A percentile compares a stretch with the other conserved stretches of the same genome.
These are phyloP conservation scores for Capsicum chinense DNA, from an alignment of 257 asterid genomes.

Conservation along the genomic window DNA sequence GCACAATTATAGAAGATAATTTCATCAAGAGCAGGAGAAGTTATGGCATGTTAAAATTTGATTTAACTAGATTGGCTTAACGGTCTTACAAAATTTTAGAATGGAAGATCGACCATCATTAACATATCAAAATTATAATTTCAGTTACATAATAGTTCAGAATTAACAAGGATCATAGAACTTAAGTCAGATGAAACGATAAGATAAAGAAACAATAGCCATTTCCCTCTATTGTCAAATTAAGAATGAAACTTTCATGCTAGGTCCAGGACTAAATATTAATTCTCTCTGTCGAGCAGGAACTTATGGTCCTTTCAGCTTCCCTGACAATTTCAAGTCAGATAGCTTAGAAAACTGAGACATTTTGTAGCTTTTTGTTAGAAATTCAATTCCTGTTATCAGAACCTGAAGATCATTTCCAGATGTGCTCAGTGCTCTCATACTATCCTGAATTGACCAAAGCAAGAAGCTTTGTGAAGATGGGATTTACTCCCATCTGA, in stretches of 20 bases:
- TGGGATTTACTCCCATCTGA: conserved; percentile 3
- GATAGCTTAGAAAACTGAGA: not conserved
- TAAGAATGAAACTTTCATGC: not conserved
- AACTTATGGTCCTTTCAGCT: not conserved
- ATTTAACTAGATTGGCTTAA: not conserved
- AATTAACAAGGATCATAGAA: conserved; percentile 12
- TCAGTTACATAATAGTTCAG: not conserved
- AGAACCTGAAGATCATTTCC: conserved; percentile 4
- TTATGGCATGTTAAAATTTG: not conserved
- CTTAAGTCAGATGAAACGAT: not conserved
- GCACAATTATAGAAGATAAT: not conserved
- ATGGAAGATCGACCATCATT: not conserved
- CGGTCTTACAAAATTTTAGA: not conserved
- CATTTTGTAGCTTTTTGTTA: not conserved
- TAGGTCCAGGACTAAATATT: not conserved
- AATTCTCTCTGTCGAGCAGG: not conserved
- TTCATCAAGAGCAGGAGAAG: not conserved
- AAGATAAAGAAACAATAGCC: not conserved
- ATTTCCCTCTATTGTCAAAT: not conserved
- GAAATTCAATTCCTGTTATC: not conserved
- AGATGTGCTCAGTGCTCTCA: not conserved
- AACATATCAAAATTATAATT: not conserved
- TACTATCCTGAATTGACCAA: not conserved
- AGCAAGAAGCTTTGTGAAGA: not conserved
- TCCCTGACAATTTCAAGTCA: not conserved